Evolutionary conservation across 2,329 filamentous ascomycete genomes (phyloP), one percentile per base, ranked within the genome.

Genomic region (Aspergillus hortae): DNA sequence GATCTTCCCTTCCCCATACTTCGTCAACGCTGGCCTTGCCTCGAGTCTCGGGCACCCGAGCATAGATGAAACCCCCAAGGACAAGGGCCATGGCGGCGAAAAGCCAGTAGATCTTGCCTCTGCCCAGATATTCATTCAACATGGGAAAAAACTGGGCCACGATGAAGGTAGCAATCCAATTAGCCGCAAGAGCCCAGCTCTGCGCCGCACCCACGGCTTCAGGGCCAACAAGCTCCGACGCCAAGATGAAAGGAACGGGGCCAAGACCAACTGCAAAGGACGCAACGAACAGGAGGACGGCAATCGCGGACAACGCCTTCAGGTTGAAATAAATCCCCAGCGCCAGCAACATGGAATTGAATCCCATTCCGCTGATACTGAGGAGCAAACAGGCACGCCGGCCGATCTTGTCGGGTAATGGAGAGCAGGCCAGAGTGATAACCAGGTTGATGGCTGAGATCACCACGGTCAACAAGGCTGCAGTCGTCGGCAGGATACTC

Each of bases 91-190:
- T 73, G 0, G 69, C 86, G 0, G 90, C 85, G 70, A 99, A 99
- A n/a, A 96, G 79, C 67, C 94, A 95, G 67, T 95, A 99, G 0
- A 94, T 88, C 76, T 87, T 89, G 1, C 92, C 92, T 3, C 86
- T 81, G 0, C 86, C 92, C 47, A 96, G 73, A 3, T 81, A 82
- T 41, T 84, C 82, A 66, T 95, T 95, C 55, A 95, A 71, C 17
- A 96, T 81, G 0, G 94, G 92, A 77, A 99, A 96, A 73, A 96
- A 95, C 63, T 96, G 91, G 0, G 92, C 92, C 2, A 99, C 91
- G 19, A 95, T 62, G 66, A 96, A 97, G 0, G 92, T 97, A 0
- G 91, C 88, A 23, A 90, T 79, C 79, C 95, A 97, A 70, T 94
- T 97, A 12, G 89, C 87, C 1, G 85, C 90, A 21, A 97, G 74